Percentiles rank a stretch among this genome's conserved stretches.
These are phyloP conservation scores for Phanerodontia chrysosporium DNA, from an alignment of 768 basidiomycete species.

Conservation along the genomic window DNA sequence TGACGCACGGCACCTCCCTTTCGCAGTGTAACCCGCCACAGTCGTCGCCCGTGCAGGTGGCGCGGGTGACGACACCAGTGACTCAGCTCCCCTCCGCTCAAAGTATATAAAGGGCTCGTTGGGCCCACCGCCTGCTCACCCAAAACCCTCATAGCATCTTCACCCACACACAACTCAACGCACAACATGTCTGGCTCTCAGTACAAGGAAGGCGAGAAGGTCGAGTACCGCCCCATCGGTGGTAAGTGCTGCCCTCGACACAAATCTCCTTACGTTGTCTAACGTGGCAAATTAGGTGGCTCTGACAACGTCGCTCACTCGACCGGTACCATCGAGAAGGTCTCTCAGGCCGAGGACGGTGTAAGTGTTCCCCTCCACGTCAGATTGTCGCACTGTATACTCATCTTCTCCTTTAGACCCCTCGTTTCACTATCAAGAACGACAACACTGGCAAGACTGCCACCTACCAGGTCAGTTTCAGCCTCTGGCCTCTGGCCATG, in stretches of 20 bases:
- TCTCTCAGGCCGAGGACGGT: conserved; percentile 27
- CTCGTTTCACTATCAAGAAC: conserved; percentile 37
- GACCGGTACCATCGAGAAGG: conserved; percentile 30
- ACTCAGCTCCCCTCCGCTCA: background rate
- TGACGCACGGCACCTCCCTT: background rate
- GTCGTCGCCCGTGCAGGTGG: background rate
- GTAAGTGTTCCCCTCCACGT: too few species aligned
- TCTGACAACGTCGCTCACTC: conserved; percentile 37
- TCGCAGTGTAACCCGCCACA: background rate
- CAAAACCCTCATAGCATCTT: background rate
- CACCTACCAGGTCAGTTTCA: conserved; percentile 29
- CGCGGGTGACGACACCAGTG: conserved; percentile 3
- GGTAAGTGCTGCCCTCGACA: conserved; percentile 15
- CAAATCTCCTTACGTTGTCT: background rate
- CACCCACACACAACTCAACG: background rate
- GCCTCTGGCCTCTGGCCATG: too few species aligned
- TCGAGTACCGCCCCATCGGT: conserved; percentile 42
- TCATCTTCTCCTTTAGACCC: conserved; percentile 19
- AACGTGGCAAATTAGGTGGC: conserved; percentile 8
- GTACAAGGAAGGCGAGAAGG: conserved; percentile 33
- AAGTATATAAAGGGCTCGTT: conserved; percentile 2
- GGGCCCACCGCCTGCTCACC: too few species aligned
- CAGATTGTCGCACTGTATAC: background rate
- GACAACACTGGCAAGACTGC: conserved; percentile 40
- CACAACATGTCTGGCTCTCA: background rate